These are phyloP conservation scores for Entoloma clypeatum DNA, from an alignment of 1,284 basidiomycete genomes.

Conservation along the genomic window DNA sequence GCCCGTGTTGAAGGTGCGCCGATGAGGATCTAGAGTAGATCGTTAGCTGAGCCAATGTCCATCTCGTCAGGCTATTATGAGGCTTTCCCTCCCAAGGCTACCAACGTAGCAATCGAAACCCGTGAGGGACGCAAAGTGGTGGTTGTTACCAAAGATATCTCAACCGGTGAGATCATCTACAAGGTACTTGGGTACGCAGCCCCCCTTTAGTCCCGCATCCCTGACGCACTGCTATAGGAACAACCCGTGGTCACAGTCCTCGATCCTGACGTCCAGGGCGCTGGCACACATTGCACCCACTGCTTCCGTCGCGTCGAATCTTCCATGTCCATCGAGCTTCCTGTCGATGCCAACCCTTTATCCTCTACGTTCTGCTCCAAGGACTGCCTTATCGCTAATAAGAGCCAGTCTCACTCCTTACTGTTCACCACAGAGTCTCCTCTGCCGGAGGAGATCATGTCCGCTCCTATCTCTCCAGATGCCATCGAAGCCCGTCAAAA, in stretches of 20 bases:
- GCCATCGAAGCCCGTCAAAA: constrained; percentile 43
- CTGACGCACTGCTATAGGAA: constrained; percentile 47
- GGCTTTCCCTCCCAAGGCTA: constrained; percentile 64
- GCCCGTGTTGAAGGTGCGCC: constrained; percentile 72
- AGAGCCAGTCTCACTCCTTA: constrained; percentile 58
- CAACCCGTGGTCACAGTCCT: constrained; percentile 63
- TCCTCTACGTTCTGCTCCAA: constrained; percentile 67
- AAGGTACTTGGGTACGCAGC: constrained; percentile 40
- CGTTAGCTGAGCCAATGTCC: constrained; percentile 23
- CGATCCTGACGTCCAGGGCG: constrained; percentile 63
- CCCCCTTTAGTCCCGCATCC: constrained; percentile 11
- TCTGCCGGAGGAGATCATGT: constrained; percentile 49
- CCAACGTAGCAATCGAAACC: constrained; percentile 60
- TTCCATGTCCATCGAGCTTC: constrained; percentile 40
- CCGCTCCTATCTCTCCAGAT: constrained; percentile 28
- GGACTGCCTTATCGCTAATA: constrained; percentile 54
- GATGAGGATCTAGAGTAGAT: constrained; percentile 26
- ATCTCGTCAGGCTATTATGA: constrained; percentile 66
- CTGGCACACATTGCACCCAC: constrained; percentile 65
- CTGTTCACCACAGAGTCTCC: constrained; percentile 66
- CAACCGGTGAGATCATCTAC: constrained; percentile 70
- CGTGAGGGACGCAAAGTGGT: constrained; percentile 51
- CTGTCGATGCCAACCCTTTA: constrained; percentile 46
- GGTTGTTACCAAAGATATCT: constrained; percentile 63
- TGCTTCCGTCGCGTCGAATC: constrained; percentile 58